Percentiles rank a stretch among this genome's conserved stretches.
Evolutionary conservation across 352 stramenopile species (phyloP).

Genomic region (Phytophthora europaea): DNA sequence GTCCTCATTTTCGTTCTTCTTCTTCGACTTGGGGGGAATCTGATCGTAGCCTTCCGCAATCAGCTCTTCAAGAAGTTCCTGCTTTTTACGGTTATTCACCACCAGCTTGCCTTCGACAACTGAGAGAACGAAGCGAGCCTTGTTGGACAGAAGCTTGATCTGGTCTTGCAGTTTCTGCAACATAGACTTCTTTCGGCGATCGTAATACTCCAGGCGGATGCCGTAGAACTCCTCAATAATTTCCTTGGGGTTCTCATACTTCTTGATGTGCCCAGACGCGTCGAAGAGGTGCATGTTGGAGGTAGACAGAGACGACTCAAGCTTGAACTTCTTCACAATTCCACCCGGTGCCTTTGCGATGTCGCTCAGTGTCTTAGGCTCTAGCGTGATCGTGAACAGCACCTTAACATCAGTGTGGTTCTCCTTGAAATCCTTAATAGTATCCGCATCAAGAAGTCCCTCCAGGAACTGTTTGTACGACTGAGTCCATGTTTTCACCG

Average conservation of each 20-base stretch:
- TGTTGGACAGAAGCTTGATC: conserved; percentile 94
- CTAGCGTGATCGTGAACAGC: conserved; percentile 91
- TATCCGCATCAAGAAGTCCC: conserved; percentile 85
- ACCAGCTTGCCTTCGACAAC: conserved; percentile 94
- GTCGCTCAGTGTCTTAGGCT: conserved; percentile 72
- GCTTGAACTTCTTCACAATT: conserved; percentile 97
- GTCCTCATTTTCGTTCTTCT: conserved; percentile 62
- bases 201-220: conserved; percentile 94
- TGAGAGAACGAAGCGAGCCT: conserved; percentile 96
- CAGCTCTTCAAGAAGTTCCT: conserved; percentile 93
- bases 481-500: conserved; percentile 97
- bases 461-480: conserved; percentile 97
- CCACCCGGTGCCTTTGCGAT: conserved; percentile 72
- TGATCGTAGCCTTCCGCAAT: conserved; percentile 91
- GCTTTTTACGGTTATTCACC: conserved; percentile 95
- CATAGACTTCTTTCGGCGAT: conserved; percentile 91
- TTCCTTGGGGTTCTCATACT: conserved; percentile 93
- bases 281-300: conserved; percentile 99
- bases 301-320: conserved; percentile 94
- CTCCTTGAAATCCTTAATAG: conserved; percentile 94
- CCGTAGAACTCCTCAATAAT: conserved; percentile 96
- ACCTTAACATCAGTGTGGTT: conserved; percentile 95
- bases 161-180: conserved; percentile 92
- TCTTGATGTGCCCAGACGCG: conserved; percentile 89
- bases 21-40: conserved; percentile 55